Percentiles rank a stretch among this genome's conserved stretches.
Evolutionary conservation across 73 alveolate genomes (phyloP).

Genomic region (Paramecium biaurelia): DNA sequence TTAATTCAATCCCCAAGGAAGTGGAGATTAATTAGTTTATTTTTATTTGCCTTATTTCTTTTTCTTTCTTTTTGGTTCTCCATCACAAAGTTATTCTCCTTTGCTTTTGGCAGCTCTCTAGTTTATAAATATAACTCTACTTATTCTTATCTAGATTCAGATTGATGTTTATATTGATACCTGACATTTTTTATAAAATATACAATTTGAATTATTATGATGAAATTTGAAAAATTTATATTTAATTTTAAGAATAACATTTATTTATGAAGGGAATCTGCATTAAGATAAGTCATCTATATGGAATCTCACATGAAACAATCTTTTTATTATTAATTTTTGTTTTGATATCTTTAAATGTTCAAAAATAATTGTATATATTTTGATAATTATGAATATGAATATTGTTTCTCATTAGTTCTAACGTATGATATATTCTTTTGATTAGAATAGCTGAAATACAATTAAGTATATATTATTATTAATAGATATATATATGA

Average conservation of each 20-base stretch:
- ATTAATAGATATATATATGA: too few relatives aligned
- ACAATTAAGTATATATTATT: too few relatives aligned
- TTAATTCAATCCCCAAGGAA: conserved; percentile 54
- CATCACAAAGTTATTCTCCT: not conserved
- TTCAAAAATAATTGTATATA: too few relatives aligned
- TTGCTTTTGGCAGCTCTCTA: conserved; percentile 8
- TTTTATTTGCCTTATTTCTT: not conserved
- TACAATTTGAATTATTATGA: not conserved
- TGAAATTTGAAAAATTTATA: not conserved
- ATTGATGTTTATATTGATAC: conserved; percentile 43
- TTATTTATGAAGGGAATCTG: not conserved
- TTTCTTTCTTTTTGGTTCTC: not conserved
- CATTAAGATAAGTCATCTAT: not conserved
- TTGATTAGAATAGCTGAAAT: too few relatives aligned
- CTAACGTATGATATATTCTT: too few relatives aligned
- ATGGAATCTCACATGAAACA: too few relatives aligned
- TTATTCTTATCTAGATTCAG: conserved; percentile 24
- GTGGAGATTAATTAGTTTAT: not conserved
- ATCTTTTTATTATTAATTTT: too few relatives aligned
- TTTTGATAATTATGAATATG: too few relatives aligned
- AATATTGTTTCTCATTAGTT: too few relatives aligned
- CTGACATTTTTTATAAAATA: conserved; percentile 16
- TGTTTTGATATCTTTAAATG: too few relatives aligned
- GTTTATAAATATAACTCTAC: not conserved
- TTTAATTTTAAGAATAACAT: not conserved